phyloP scores from a whole-genome alignment of 1,284 basidiomycete genomes.

The Vanrija pseudolonga region DNA sequence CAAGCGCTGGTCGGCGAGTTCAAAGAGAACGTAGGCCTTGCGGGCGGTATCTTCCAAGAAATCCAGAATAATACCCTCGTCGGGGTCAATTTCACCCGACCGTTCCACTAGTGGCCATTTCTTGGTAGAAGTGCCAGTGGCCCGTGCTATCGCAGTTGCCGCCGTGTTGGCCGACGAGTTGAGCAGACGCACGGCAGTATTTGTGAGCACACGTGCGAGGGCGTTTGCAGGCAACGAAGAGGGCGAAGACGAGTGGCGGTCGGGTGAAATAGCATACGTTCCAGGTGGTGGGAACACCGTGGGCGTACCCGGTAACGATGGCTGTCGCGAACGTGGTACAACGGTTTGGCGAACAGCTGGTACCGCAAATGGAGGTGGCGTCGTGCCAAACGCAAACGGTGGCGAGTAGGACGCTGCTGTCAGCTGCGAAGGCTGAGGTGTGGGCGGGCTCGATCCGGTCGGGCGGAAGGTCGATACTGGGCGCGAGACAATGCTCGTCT shows the following conservation, averaged over 20 bases:
- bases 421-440: constrained; percentile 16
- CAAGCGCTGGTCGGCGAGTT: constrained; percentile 91
- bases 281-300: constrained; percentile 37
- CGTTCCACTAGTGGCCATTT: constrained; percentile 35
- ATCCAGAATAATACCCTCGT: constrained; percentile 73
- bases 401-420: constrained; percentile 43
- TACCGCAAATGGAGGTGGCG: constrained; percentile 48
- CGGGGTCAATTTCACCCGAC: constrained; percentile 56
- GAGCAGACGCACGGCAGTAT: constrained; percentile 87
- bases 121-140: constrained; percentile 27
- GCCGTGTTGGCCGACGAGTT: constrained; percentile 56
- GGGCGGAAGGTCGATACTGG: constrained; percentile 42
- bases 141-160: constrained; percentile 40
- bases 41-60: constrained; percentile 83
- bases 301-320: constrained; percentile 33
- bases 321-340: constrained; percentile 21
- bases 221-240: constrained; percentile 56
- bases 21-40: constrained; percentile 88
- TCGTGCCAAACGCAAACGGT: constrained; percentile 49
- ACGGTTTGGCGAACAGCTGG: constrained; percentile 21
- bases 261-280: constrained; percentile 13
- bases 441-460: constrained; percentile 10
- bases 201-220: constrained; percentile 76
- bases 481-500: constrained; percentile 41
- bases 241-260: constrained; percentile 32